Evolutionary conservation across 2,329 filamentous ascomycete genomes (phyloP).

Genomic region (Calonectria multiphialidica): DNA sequence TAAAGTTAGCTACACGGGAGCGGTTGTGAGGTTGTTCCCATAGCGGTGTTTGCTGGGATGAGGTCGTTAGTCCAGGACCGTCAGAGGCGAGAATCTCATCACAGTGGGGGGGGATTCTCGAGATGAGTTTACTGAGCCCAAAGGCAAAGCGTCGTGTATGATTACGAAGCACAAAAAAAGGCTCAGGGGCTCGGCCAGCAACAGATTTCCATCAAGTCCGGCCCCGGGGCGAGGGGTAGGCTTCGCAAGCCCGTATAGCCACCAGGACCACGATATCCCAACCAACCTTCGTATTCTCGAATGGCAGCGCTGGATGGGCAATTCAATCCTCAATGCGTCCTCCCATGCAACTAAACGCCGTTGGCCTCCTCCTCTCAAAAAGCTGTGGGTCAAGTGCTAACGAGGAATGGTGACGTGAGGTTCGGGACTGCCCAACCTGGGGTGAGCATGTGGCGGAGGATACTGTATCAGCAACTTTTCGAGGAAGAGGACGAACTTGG

Average conservation of each 20-base stretch:
- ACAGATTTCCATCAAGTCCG: background rate
- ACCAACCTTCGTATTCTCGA: background rate
- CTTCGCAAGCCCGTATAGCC: background rate
- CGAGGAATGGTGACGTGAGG: background rate
- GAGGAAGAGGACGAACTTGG: background rate
- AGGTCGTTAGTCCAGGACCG: background rate
- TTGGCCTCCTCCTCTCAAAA: background rate
- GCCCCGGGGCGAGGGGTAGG: background rate
- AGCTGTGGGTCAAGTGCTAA: background rate
- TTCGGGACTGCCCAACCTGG: background rate
- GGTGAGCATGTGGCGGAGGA: background rate
- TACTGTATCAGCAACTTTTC: background rate
- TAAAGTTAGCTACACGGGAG: slow-evolving; percentile 8
- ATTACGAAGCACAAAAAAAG: background rate
- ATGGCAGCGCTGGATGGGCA: background rate
- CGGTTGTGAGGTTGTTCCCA: background rate
- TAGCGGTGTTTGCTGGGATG: background rate
- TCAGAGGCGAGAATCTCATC: background rate
- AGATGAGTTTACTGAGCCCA: background rate
- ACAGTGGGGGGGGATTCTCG: background rate
- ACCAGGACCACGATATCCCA: slow-evolving; percentile 6
- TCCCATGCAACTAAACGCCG: background rate
- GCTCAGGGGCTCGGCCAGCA: background rate
- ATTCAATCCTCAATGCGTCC: background rate
- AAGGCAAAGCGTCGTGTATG: background rate